Evolutionary conservation across 2,329 filamentous ascomycete species (phyloP).

Genomic region (Phialophora macrospora): DNA sequence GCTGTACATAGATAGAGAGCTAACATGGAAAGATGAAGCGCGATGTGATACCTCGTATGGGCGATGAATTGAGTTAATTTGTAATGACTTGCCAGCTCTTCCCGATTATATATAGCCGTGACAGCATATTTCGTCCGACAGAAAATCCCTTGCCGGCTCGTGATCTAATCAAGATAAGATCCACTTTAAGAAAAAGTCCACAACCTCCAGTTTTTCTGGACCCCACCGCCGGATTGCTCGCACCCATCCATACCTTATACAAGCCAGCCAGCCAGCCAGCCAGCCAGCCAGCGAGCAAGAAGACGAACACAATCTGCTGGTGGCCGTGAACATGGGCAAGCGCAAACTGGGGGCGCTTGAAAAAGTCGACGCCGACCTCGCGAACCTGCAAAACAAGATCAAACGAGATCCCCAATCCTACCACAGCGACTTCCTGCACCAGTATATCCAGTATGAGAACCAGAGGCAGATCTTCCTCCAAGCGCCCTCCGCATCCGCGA

Average conservation of each 20-base stretch:
- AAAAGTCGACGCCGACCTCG: conserved; percentile 91
- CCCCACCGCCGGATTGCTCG: neutral
- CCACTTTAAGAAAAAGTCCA: neutral
- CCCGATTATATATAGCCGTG: neutral
- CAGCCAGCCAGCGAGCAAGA: neutral
- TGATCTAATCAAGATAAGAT: conserved; percentile 18
- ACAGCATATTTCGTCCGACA: neutral
- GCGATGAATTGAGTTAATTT: neutral
- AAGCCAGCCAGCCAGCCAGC: neutral
- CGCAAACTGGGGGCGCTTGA: conserved; percentile 89
- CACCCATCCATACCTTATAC: neutral
- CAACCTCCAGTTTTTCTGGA: conserved; percentile 2
- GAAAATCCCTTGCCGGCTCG: neutral
- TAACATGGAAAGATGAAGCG: neutral
- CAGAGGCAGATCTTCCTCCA: conserved; percentile 90
- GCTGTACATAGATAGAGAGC: neutral
- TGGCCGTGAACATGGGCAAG: conserved; percentile 68
- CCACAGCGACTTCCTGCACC: conserved; percentile 82
- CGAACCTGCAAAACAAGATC: conserved; percentile 90
- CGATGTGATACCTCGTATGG: neutral
- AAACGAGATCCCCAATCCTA: conserved; percentile 86
- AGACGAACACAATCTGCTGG: neutral
- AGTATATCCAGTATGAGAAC: conserved; percentile 90
- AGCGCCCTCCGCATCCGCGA: conserved; percentile 75
- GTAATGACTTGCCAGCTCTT: neutral